Evolutionary conservation across 2,329 filamentous ascomycete genomes (phyloP), one percentile per base, ranked within the genome.

Genomic region (Conoideocrella luteorostrata): DNA sequence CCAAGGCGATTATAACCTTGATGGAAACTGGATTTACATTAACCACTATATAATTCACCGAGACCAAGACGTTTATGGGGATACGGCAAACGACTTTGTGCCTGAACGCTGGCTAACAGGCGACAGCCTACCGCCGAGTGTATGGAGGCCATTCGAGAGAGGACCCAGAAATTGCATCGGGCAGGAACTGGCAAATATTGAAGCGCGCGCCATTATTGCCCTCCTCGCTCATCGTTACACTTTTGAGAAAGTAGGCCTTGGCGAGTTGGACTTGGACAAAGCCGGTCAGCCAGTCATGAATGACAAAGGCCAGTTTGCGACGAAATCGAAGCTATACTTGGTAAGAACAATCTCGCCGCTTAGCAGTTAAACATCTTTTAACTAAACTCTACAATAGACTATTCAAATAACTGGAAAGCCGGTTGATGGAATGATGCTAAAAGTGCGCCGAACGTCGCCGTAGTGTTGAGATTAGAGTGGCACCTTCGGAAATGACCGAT

Each of bases 81-180:
- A 56, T 1, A 60, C 54, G 11, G 62, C 51, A 9, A 51, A 63
- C 28, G 57, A 57, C 42, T 70, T 64, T 40, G 52, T 60, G 5
- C 68, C 68, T 0, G 68, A 71, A 52, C 55, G 68, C 4, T 71
- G 66, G 65, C 32, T 34, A 7, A 11, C n/a, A 17, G 32, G 7
- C 10, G n/a, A 15, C 5, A 15, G 28, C 32, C n/a, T 34, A 7
- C 32, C 32, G 10, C 3, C 32, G 7, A 17, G 32, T 15, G 32
- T 17, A 11, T 34, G 32, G 32, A 34, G 32, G 32, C 32, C 32
- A 9, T 34, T 34, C 32, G 32, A 34, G 32, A 34, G 32, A 34
- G 32, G 32, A 7, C 32, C 32, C 32, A 34, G 32, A 15, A 11
- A 34, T 3, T 34, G 32, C n/a, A 34, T 34, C 5, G 32, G 32